Conservation (phyloP, 2,329 filamentous ascomycete genomes). For the Ceratocystis destructans region DNA sequence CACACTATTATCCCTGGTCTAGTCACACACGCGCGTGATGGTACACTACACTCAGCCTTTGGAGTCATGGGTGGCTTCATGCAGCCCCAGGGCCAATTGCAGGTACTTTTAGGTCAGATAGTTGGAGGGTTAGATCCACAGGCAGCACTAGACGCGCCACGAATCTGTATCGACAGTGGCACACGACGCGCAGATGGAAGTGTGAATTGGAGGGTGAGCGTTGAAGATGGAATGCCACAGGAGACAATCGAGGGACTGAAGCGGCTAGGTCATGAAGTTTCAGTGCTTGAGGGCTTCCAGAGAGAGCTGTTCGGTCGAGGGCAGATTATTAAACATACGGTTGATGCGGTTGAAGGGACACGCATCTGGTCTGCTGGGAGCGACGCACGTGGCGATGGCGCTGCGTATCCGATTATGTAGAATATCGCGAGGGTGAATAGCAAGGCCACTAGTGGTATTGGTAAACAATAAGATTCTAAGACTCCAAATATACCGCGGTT, state of each 20-base stretch:
- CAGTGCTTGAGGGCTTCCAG: conserved; percentile 50
- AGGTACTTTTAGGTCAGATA: conserved; percentile 80
- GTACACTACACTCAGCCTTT: conserved; percentile 68
- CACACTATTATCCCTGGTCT: conserved; percentile 95
- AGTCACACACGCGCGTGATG: conserved; percentile 63
- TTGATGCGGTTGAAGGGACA: conserved; percentile 53
- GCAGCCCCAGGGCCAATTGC: conserved; percentile 93
- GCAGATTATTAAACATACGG: conserved; percentile 67
- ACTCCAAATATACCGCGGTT: conserved; percentile 1
- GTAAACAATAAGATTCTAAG: not conserved
- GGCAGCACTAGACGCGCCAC: conserved; percentile 74
- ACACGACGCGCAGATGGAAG: conserved; percentile 48
- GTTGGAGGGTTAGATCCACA: conserved; percentile 73
- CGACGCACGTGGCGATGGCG: conserved; percentile 75
- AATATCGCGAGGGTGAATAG: not conserved
- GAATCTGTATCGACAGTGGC: conserved; percentile 73
- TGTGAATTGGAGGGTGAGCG: conserved; percentile 51
- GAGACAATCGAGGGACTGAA: conserved; percentile 54
- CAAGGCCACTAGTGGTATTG: not conserved
- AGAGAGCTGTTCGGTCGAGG: conserved; percentile 70
- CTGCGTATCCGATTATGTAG: conserved; percentile 37
- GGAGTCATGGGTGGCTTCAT: conserved; percentile 98
- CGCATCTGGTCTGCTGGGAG: conserved; percentile 79
- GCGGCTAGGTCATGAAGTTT: conserved; percentile 58
- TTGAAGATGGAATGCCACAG: conserved; percentile 69